Percentiles rank a stretch among this genome's conserved stretches.
Conservation (phyloP, 352 stramenopile genomes). For the Pythium dissimile region DNA sequence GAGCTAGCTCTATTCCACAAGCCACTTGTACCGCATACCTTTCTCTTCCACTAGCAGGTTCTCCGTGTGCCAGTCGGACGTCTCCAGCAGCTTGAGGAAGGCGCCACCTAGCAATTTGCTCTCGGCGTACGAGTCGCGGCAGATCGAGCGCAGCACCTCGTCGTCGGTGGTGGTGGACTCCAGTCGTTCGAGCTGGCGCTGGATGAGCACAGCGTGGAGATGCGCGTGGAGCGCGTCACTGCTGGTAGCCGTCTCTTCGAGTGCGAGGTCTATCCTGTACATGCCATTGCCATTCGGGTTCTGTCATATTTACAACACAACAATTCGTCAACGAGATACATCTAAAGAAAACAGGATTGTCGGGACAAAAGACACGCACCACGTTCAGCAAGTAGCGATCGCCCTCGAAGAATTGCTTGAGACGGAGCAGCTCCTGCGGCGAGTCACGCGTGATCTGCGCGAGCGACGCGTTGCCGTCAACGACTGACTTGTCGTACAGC, state of each 20-base stretch:
- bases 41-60: conserved; percentile 64
- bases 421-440: conserved; percentile 31
- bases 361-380: conserved; percentile 16
- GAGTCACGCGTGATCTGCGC: conserved; percentile 34
- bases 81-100: conserved; percentile 36
- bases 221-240: conserved; percentile 42
- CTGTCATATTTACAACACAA: conserved; percentile 9
- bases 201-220: conserved; percentile 52
- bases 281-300: background rate
- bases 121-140: conserved; percentile 29
- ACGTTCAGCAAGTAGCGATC: conserved; percentile 65
- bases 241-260: conserved; percentile 45
- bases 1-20: conserved; percentile 10
- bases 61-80: conserved; percentile 53
- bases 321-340: background rate
- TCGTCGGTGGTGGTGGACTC: background rate
- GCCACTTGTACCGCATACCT: conserved; percentile 57
- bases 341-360: background rate
- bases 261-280: conserved; percentile 41
- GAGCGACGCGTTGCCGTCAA: conserved; percentile 48
- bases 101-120: conserved; percentile 24
- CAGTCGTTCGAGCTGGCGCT: conserved; percentile 31
- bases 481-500: conserved; percentile 40
- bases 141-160: conserved; percentile 17
- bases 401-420: conserved; percentile 40